These are phyloP conservation scores for Neurospora sp. DNA, from an alignment of 495 filamentous ascomycete species.

Conservation along the genomic window DNA sequence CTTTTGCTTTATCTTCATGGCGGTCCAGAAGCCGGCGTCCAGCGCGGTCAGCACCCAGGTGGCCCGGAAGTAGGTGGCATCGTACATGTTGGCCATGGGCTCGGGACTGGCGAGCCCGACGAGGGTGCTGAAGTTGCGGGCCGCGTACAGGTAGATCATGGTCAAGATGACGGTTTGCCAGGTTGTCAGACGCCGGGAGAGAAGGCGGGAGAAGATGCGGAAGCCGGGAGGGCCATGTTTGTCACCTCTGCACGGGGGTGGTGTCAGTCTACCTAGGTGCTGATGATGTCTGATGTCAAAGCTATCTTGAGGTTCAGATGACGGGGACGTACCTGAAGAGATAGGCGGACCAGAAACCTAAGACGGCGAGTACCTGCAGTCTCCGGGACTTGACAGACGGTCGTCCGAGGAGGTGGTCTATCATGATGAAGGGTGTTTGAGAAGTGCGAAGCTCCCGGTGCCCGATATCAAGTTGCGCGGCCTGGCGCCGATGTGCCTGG, in stretches of 20 bases:
- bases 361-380: conserved; percentile 82
- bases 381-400: conserved; percentile 86
- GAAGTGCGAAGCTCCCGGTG: neutral
- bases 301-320: neutral
- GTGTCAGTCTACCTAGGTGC: neutral
- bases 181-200: conserved; percentile 56
- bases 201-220: conserved; percentile 58
- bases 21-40: conserved; percentile 96
- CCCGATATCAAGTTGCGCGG: neutral
- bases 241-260: conserved; percentile 50
- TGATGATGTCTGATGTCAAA: neutral
- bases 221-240: conserved; percentile 76
- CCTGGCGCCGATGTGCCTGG: neutral
- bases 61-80: conserved; percentile 87
- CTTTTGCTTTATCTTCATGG: conserved; percentile 79
- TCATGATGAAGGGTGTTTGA: conserved; percentile 25
- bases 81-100: conserved; percentile 89
- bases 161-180: conserved; percentile 88
- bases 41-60: conserved; percentile 94
- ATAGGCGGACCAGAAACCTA: conserved; percentile 85
- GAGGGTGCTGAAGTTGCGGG: conserved; percentile 87
- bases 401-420: conserved; percentile 84
- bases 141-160: conserved; percentile 81
- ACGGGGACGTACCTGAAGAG: conserved; percentile 49
- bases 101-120: conserved; percentile 87